phyloP scores from a whole-genome alignment of 2,329 filamentous ascomycete genomes.

The Tolypocladium tropicale region DNA sequence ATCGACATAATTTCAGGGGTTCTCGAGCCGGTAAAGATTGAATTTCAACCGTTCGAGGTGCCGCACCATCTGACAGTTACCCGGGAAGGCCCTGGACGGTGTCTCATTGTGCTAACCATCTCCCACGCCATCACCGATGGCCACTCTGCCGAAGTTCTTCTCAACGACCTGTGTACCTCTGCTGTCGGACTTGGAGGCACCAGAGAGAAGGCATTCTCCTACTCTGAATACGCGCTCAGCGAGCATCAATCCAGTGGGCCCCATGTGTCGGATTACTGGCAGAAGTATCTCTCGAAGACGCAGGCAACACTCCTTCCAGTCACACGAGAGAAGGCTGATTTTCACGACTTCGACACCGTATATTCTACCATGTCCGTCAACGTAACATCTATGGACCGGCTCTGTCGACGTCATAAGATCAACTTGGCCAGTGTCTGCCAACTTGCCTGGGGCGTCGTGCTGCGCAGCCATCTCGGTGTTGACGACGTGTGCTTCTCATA shows the following conservation, averaged over 20 bases:
- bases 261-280: neutral
- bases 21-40: neutral
- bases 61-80: neutral
- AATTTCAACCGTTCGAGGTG: neutral
- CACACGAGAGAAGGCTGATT: neutral
- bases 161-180: neutral
- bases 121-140: neutral
- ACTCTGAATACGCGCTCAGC: neutral
- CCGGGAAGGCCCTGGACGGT: neutral
- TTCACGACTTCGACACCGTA: neutral
- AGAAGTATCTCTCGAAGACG: neutral
- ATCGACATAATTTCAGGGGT: neutral
- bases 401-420: neutral
- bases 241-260: neutral
- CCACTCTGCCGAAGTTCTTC: neutral
- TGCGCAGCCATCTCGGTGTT: neutral
- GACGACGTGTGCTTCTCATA: neutral
- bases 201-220: neutral
- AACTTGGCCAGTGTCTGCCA: neutral
- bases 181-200: neutral
- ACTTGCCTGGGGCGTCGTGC: neutral
- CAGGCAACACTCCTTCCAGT: neutral
- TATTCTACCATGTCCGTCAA: neutral
- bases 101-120: neutral
- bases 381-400: neutral